These are phyloP conservation scores for Amylostereum chailletii DNA, from an alignment of 1,284 basidiomycete species.

Conservation along the genomic window DNA sequence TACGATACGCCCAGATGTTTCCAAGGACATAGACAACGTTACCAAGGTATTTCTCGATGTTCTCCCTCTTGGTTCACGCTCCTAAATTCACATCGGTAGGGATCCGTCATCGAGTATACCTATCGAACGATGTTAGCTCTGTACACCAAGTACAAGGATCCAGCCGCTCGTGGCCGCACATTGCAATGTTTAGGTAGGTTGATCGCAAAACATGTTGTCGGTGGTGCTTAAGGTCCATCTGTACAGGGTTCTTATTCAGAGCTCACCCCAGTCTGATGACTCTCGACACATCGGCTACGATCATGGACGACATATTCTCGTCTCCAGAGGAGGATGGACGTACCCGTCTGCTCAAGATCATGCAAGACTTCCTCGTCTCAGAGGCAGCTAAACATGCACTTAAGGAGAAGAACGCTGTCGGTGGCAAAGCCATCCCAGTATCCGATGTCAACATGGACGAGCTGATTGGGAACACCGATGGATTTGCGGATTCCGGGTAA, in stretches of 20 bases:
- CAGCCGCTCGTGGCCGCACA: slow-evolving; percentile 51
- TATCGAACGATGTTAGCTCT: slow-evolving; percentile 66
- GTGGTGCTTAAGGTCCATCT: neutral
- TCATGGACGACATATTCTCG: slow-evolving; percentile 85
- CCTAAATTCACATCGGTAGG: slow-evolving; percentile 24
- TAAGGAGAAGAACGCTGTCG: slow-evolving; percentile 58
- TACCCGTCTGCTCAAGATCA: slow-evolving; percentile 73
- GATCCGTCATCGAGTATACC: slow-evolving; percentile 74
- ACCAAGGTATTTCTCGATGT: slow-evolving; percentile 34
- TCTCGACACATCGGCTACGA: slow-evolving; percentile 60
- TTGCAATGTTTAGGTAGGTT: slow-evolving; percentile 74
- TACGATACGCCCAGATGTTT: slow-evolving; percentile 32
- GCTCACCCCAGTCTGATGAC: slow-evolving; percentile 88
- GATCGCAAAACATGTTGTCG: neutral
- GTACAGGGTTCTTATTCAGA: slow-evolving; percentile 80
- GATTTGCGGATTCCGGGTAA: slow-evolving; percentile 92
- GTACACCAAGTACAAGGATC: slow-evolving; percentile 53
- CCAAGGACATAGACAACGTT: slow-evolving; percentile 50
- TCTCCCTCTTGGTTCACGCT: neutral
- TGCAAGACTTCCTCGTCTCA: slow-evolving; percentile 83
- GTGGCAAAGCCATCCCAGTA: slow-evolving; percentile 33
- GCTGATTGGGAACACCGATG: slow-evolving; percentile 89
- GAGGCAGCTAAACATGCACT: slow-evolving; percentile 70
- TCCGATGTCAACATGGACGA: slow-evolving; percentile 81
- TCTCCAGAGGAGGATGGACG: slow-evolving; percentile 65